phyloP scores from a whole-genome alignment of 805 yeast species.

The Metschnikowia colocasiae region DNA sequence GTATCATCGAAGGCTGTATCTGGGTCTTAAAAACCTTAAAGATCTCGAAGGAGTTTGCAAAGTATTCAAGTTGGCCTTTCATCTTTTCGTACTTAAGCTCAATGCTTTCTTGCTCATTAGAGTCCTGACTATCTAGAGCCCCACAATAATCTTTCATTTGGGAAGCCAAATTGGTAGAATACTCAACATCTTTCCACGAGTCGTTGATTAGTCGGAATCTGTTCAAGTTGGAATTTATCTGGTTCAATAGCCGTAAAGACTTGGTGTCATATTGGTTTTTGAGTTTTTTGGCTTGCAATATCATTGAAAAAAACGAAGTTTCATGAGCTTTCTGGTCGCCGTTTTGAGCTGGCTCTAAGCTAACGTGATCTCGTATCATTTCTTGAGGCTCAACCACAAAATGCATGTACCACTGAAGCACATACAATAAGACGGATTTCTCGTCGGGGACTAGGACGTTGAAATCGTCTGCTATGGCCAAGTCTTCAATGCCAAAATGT shows the following conservation, averaged over 20 bases:
- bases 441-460: constrained; percentile 53
- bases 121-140: background rate
- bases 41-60: background rate
- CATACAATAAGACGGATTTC: constrained; percentile 53
- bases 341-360: background rate
- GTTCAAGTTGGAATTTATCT: constrained; percentile 15
- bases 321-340: background rate
- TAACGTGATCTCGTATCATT: background rate
- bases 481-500: constrained; percentile 45
- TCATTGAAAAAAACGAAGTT: constrained; percentile 8
- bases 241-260: constrained; percentile 28
- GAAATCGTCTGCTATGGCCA: constrained; percentile 56
- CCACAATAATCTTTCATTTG: background rate
- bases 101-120: background rate
- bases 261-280: constrained; percentile 32
- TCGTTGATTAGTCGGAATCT: background rate
- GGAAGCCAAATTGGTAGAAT: background rate
- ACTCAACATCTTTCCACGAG: background rate
- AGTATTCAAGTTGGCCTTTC: background rate
- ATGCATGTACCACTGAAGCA: constrained; percentile 55
- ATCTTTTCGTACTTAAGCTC: background rate
- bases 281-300: constrained; percentile 16
- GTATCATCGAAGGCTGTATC: background rate
- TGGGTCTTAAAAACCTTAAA: background rate
- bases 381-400: constrained; percentile 21